phyloP scores from a whole-genome alignment of 2,329 filamentous ascomycete genomes.

The Colletotrichum gloeosporioides region DNA sequence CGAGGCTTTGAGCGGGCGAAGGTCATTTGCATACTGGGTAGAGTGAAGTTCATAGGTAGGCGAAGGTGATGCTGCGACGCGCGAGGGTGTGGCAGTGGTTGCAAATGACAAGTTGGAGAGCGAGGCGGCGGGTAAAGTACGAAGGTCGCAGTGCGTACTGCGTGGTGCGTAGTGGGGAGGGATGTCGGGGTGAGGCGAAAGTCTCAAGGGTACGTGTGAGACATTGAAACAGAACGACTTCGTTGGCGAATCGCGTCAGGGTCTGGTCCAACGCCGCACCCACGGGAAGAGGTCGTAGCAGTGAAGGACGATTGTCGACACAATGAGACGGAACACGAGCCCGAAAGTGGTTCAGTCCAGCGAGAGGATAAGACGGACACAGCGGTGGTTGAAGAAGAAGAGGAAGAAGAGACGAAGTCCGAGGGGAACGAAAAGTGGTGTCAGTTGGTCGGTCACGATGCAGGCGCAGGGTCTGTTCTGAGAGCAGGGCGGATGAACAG shows the following conservation, averaged over 20 bases:
- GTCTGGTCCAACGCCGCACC: background rate
- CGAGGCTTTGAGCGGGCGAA: slow-evolving; percentile 1
- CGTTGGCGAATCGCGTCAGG: slow-evolving; percentile 10
- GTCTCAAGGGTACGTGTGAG: slow-evolving; percentile 13
- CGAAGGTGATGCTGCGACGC: background rate
- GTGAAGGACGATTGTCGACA: background rate
- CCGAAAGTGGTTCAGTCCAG: background rate
- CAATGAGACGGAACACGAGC: slow-evolving; percentile 6
- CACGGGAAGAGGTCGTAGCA: background rate
- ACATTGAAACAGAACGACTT: slow-evolving; percentile 8
- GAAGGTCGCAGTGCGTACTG: background rate
- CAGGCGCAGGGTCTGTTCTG: background rate
- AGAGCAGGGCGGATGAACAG: background rate
- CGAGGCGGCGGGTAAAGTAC: background rate
- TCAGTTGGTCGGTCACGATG: background rate
- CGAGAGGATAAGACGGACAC: background rate
- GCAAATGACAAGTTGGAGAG: background rate
- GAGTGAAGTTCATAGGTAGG: background rate
- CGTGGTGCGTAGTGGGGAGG: background rate
- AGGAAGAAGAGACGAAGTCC: background rate
- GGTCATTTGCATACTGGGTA: slow-evolving; percentile 20
- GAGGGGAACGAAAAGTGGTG: background rate
- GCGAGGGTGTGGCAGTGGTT: background rate
- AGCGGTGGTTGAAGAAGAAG: background rate
- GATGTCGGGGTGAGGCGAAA: background rate